Evolutionary conservation across 2,329 filamentous ascomycete genomes (phyloP), one percentile per base, ranked within the genome.

Genomic region (Beauveria australis): DNA sequence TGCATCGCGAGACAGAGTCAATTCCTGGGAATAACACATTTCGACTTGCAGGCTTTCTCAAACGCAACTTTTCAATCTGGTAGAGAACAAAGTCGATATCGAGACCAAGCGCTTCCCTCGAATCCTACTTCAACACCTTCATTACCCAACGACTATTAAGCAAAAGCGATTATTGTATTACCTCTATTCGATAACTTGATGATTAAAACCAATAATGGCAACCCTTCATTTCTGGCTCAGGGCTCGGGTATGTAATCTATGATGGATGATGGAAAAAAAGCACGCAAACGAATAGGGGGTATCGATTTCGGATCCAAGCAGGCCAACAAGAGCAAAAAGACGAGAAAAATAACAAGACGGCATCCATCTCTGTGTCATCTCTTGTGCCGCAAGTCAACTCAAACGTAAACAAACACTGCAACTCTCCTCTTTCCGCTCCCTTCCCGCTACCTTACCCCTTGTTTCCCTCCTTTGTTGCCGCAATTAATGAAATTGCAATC

Each of bases 401-500:
- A 28, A 57, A 26, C 48, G 12, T 16, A 10, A 26, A 8, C 54
- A 37, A 24, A 49, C 8, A 26, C 16, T 46, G 26, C 26, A 46
- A 33, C 44, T 57, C 44, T 18, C 14, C 28, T 37, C 43, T 52
- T 37, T 37, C 12, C 33, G 33, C 12, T 37, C 12, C 41, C 22
- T 44, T n/a, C 2, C 22, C 16, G 24, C 44, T 46, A 24, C 37
- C 40, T 28, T 18, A 6, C 30, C 30, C 30, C 28, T 30, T 30
- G 9, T 9, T 5, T n/a, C n/a, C 16, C 19, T n/a, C 26, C 33
- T 46, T 46, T 19, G 8, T 22, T 18, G 33, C 24, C 6, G 5
- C 19, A 16, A 22, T 70, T 64, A 73, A 41, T 72, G 76, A 66
- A 89, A 88, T 64, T 83, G 80, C 67, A 89, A 73, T 64, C 85